phyloP scores from a whole-genome alignment of 2,329 filamentous ascomycete species.

The Magnaporthiopsis rhizophila region DNA sequence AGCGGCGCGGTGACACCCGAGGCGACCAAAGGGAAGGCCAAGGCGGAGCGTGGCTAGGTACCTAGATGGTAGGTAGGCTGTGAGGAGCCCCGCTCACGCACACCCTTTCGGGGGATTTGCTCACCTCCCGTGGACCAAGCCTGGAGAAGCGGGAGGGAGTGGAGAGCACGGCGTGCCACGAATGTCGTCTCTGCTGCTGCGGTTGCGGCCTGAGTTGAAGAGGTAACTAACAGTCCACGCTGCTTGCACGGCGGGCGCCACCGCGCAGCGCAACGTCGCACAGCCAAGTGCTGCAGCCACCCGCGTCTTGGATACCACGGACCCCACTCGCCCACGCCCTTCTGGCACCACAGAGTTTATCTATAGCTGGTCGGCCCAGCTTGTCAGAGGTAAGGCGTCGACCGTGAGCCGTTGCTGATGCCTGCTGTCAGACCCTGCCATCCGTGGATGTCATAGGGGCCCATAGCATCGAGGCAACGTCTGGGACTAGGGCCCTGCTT shows the following conservation, averaged over 20 bases:
- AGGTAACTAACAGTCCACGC: not conserved
- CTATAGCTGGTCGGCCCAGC: not conserved
- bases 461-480: not conserved
- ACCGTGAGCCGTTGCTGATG: not conserved
- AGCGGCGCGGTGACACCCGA: not conserved
- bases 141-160: not conserved
- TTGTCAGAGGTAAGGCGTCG: not conserved
- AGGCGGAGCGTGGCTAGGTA: not conserved
- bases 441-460: not conserved
- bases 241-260: constrained; percentile 1
- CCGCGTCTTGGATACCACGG: not conserved
- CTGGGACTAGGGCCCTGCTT: too few relatives aligned
- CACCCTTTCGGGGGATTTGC: not conserved
- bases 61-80: too few relatives aligned
- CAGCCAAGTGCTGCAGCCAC: not conserved
- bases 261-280: not conserved
- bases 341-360: not conserved
- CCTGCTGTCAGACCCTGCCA: not conserved
- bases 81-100: not conserved
- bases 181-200: not conserved
- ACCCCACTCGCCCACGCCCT: not conserved
- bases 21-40: not conserved
- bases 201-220: not conserved
- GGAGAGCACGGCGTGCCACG: not conserved
- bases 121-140: not conserved